Evolutionary conservation across 805 yeast species (phyloP).

Genomic region (Candida easanensis): DNA sequence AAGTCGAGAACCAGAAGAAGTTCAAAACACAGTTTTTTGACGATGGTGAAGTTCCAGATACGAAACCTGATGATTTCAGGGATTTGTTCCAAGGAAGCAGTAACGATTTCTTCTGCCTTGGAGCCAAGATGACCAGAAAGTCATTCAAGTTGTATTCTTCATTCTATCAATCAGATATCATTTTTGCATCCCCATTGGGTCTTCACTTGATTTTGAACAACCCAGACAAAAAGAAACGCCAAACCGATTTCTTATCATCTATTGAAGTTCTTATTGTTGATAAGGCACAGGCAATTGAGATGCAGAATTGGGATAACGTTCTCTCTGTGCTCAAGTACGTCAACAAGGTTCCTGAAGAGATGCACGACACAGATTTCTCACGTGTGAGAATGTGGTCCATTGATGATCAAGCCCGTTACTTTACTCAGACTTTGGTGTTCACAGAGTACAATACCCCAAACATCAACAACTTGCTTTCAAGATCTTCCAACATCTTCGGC

Average conservation of each 20-base stretch:
- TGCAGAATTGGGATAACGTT: slow-evolving; percentile 93
- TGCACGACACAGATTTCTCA: slow-evolving; percentile 84
- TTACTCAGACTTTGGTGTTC: slow-evolving; percentile 79
- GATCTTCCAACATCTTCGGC: slow-evolving; percentile 57
- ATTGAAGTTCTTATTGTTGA: slow-evolving; percentile 81
- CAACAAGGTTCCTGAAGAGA: slow-evolving; percentile 74
- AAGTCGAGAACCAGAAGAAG: slow-evolving; percentile 76
- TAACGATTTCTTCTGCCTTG: slow-evolving; percentile 87
- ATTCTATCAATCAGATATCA: slow-evolving; percentile 80
- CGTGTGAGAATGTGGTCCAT: slow-evolving; percentile 91
- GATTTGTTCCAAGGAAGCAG: slow-evolving; percentile 83
- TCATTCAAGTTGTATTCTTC: slow-evolving; percentile 80
- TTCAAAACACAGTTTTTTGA: slow-evolving; percentile 69
- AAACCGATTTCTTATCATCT: slow-evolving; percentile 81
- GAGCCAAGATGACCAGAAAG: slow-evolving; percentile 88
- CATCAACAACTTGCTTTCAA: slow-evolving; percentile 58
- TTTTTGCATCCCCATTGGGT: slow-evolving; percentile 91
- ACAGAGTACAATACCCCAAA: slow-evolving; percentile 80
- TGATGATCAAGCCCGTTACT: slow-evolving; percentile 68
- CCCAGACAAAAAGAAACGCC: slow-evolving; percentile 52
- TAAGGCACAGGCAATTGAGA: slow-evolving; percentile 79
- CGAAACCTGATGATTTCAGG: slow-evolving; percentile 82
- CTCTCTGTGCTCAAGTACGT: slow-evolving; percentile 61
- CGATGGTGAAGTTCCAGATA: slow-evolving; percentile 40
- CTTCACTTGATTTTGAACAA: slow-evolving; percentile 75